A percentile compares a stretch with the other conserved stretches of the same genome.
phyloP scores from a whole-genome alignment of 306 rosid species.

The Cucumis sativus region DNA sequence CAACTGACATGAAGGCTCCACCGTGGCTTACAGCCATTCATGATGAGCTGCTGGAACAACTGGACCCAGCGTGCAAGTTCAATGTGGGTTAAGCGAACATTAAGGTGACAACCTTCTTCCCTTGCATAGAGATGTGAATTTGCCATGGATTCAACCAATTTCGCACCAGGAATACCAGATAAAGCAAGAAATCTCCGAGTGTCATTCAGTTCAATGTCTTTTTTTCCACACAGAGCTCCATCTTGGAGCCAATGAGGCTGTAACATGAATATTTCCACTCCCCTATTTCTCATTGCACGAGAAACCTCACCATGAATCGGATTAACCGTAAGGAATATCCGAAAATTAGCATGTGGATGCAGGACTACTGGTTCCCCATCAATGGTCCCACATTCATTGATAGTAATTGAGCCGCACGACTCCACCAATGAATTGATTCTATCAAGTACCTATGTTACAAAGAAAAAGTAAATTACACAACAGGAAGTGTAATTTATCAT shows the following conservation, averaged over 20 bases:
- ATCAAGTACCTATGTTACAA: conserved; percentile 58
- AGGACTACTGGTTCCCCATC: conserved; percentile 70
- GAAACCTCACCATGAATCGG: conserved; percentile 84
- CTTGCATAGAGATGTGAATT: conserved; percentile 64
- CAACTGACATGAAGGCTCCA: conserved; percentile 87
- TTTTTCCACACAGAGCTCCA: conserved; percentile 17
- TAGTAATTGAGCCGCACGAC: conserved; percentile 63
- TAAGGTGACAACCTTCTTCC: conserved; percentile 37
- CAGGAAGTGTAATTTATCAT: neutral
- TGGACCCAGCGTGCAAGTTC: conserved; percentile 93
- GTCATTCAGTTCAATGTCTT: conserved; percentile 40
- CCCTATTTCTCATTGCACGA: conserved; percentile 96
- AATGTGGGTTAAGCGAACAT: conserved; percentile 40
- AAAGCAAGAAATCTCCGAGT: conserved; percentile 50
- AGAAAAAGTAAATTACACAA: neutral
- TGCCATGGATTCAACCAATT: conserved; percentile 61
- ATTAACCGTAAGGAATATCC: conserved; percentile 81
- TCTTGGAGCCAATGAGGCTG: conserved; percentile 61
- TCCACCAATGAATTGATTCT: conserved; percentile 93
- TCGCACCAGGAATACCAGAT: conserved; percentile 53
- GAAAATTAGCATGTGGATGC: conserved; percentile 74
- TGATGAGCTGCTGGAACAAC: conserved; percentile 58
- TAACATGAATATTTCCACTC: conserved; percentile 86
- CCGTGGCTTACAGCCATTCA: conserved; percentile 46
- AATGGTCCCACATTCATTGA: conserved; percentile 80